Conservation (phyloP, 106 monocot genomes). For the Dactylorhiza incarnata region DNA sequence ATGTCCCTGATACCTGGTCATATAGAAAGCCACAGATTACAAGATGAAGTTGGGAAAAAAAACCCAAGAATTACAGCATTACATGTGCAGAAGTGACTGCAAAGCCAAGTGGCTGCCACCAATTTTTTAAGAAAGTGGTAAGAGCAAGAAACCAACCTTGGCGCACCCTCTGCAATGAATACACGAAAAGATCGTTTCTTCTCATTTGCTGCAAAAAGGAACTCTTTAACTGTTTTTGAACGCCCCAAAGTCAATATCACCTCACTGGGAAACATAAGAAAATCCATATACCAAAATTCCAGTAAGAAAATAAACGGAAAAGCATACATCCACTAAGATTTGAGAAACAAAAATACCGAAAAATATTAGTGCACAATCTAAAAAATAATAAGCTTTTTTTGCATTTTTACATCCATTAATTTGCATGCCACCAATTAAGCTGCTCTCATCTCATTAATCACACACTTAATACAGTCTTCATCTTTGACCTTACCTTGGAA, state of each 20-base stretch:
- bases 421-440: not conserved
- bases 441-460: not conserved
- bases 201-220: slow-evolving; percentile 92
- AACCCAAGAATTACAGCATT: not conserved
- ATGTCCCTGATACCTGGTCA: slow-evolving; percentile 85
- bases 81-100: not conserved
- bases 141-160: slow-evolving; percentile 41
- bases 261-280: slow-evolving; percentile 46
- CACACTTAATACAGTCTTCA: not conserved
- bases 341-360: not conserved
- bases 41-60: not conserved
- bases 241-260: slow-evolving; percentile 90
- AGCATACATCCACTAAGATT: not conserved
- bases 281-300: not conserved
- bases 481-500: not conserved
- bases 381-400: not conserved
- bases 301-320: not conserved
- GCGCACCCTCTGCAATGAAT: slow-evolving; percentile 97
- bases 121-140: not conserved
- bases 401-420: not conserved
- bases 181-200: slow-evolving; percentile 87
- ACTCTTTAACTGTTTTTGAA: slow-evolving; percentile 95
- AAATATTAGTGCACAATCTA: not conserved
- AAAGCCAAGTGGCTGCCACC: not conserved
- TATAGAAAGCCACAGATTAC: not conserved